Evolutionary conservation across 1,284 basidiomycete species (phyloP), one percentile per base, ranked within the genome.

Genomic region (Moesziomyces globuligerus): DNA sequence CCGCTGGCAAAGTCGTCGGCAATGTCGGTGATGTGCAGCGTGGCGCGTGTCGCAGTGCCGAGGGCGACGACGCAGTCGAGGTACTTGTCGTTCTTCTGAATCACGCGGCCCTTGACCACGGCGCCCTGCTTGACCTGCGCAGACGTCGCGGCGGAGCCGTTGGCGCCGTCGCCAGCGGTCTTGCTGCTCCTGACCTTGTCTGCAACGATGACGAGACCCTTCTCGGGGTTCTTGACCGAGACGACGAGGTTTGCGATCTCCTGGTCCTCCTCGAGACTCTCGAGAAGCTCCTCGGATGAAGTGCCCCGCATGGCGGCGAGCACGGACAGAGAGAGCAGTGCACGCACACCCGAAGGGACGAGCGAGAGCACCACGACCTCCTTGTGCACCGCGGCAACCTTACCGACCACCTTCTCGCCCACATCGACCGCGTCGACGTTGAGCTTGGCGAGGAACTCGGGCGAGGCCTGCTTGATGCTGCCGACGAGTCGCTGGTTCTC

Each of bases 181-280:
- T 53, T 59, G 56, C 24, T 43, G n/a, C 39, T 20, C 36, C 68
- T 56, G 7, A 71, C 61, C 57, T 71, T 65, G 57, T 66, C 53
- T 17, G 72, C 73, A 18, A 74, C 57, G 62, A 97, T 90, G 57
- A 97, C 90, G 55, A 98, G 86, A 13, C 90, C 89, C 75, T 92
- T 93, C 72, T 92, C 93, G 1, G 88, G 85, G 81, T 93, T 94
- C 75, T 92, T 91, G n/a, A 92, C 91, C 23, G 94, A 90, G 18
- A 98, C 91, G 4, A 92, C 88, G 6, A 98, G 86, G 45, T 91
- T 89, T 13, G 89, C 85, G 21, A 98, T 83, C 66, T 86, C 86
- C 50, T 93, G 90, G 17, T 91, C 92, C 36, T 86, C 84, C 75
- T 90, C 88, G 45, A 98, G 84, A 4, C 85, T 83, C 1, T 85